Percentiles rank a stretch among this genome's conserved stretches.
phyloP scores from a whole-genome alignment of 306 rosid species.

The Trifolium pratense region DNA sequence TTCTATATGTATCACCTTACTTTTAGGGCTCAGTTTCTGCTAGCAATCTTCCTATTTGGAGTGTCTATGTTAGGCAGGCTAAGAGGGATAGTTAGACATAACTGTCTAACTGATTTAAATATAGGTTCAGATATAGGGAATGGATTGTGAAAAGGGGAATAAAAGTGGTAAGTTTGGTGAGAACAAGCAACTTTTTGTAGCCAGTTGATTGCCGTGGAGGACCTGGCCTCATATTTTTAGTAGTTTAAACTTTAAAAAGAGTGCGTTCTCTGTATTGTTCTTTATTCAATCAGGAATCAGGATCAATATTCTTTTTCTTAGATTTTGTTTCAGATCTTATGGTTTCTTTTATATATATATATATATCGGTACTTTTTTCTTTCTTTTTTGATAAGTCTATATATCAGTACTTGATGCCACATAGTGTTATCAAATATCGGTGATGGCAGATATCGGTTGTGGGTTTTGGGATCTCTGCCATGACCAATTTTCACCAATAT shows the following conservation, averaged over 20 bases:
- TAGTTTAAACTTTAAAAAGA: background rate
- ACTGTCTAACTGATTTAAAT: background rate
- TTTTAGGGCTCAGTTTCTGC: background rate
- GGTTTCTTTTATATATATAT: background rate
- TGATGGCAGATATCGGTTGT: too few species aligned
- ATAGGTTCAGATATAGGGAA: background rate
- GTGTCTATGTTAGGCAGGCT: background rate
- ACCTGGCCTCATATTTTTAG: background rate
- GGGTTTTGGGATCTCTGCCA: too few species aligned
- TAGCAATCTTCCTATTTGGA: background rate
- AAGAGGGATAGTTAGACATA: constrained; percentile 14
- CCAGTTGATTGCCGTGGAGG: background rate
- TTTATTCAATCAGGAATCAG: background rate
- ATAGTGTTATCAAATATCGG: too few species aligned
- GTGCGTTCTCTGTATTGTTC: constrained; percentile 3
- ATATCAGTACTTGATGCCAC: constrained; percentile 12
- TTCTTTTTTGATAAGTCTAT: background rate
- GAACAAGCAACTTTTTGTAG: background rate
- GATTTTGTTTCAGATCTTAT: constrained; percentile 11
- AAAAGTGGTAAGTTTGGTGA: background rate
- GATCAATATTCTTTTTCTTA: constrained; percentile 1
- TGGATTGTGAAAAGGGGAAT: background rate
- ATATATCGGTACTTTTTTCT: background rate
- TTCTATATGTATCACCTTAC: constrained; percentile 29
- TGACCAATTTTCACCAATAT: too few species aligned